Percentiles rank a stretch among this genome's conserved stretches.
phyloP scores from a whole-genome alignment of 2,329 filamentous ascomycete species.

The Pseudogymnoascus sp. region DNA sequence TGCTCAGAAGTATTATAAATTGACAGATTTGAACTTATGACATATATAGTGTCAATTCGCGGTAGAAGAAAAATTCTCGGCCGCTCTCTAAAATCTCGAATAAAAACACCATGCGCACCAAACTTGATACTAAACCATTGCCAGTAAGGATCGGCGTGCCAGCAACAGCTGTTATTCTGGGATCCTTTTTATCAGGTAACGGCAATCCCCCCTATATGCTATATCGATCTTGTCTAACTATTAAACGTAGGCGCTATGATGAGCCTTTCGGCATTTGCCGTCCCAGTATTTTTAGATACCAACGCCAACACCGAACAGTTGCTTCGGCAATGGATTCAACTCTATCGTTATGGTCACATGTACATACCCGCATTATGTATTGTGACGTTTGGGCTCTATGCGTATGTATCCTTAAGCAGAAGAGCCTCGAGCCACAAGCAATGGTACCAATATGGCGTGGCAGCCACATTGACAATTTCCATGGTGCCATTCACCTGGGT shows the following conservation, averaged over 20 bases:
- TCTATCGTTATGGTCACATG: conserved; percentile 30
- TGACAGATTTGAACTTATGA: background rate
- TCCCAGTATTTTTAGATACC: conserved; percentile 29
- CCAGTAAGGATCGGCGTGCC: background rate
- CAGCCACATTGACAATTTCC: conserved; percentile 20
- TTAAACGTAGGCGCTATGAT: conserved; percentile 23
- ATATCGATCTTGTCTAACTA: background rate
- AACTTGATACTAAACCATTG: background rate
- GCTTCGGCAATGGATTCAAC: conserved; percentile 27
- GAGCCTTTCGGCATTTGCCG: conserved; percentile 22
- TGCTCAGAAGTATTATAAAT: background rate
- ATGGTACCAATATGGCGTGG: conserved; percentile 11
- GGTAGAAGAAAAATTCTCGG: background rate
- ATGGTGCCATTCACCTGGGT: conserved; percentile 34
- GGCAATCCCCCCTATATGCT: background rate
- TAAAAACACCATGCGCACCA: background rate
- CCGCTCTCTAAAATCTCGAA: background rate
- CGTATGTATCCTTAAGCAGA: conserved; percentile 15
- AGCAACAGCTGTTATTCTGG: background rate
- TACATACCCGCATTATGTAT: conserved; percentile 27
- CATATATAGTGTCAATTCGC: background rate
- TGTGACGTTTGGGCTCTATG: conserved; percentile 20
- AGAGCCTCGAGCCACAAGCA: background rate
- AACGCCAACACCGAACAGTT: conserved; percentile 22
- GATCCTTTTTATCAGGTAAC: conserved; percentile 7